Evolutionary conservation across 2,329 filamentous ascomycete species (phyloP).

Genomic region (Colletotrichum tamarilloi): DNA sequence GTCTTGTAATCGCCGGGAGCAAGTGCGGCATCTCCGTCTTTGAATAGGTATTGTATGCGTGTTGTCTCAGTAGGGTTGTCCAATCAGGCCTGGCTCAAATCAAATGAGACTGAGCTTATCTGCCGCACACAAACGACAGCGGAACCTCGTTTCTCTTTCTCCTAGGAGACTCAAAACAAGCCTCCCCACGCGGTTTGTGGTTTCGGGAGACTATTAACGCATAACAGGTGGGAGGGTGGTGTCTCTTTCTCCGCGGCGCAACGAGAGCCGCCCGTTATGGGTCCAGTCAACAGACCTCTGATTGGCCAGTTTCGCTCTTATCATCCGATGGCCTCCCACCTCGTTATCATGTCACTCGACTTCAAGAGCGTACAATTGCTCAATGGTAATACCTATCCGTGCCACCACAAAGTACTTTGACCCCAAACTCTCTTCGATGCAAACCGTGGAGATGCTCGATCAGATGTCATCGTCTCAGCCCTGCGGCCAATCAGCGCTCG

Average conservation of each 20-base stretch:
- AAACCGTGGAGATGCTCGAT: slow-evolving; percentile 30
- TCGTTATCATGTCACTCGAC: slow-evolving; percentile 20
- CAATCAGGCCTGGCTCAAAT: slow-evolving; percentile 17
- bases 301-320: slow-evolving; percentile 16
- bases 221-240: not conserved
- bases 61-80: not conserved
- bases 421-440: slow-evolving; percentile 7
- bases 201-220: not conserved
- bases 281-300: not conserved
- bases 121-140: not conserved
- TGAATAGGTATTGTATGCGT: not conserved
- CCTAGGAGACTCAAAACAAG: slow-evolving; percentile 18
- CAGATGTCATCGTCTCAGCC: slow-evolving; percentile 1
- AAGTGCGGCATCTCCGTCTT: not conserved
- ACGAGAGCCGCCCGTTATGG: slow-evolving; percentile 31
- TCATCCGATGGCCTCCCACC: slow-evolving; percentile 25
- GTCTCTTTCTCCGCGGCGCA: slow-evolving; percentile 28
- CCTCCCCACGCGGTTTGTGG: slow-evolving; percentile 20
- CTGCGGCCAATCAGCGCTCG: slow-evolving; percentile 12
- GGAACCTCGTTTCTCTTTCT: slow-evolving; percentile 6
- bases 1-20: too few relatives aligned
- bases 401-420: slow-evolving; percentile 8
- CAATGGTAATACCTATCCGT: slow-evolving; percentile 9
- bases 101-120: slow-evolving; percentile 24
- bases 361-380: not conserved